Evolutionary conservation across 176 grass and related monocot species (phyloP), one percentile per base, ranked within the genome.

Genomic region (Raddia guianensis): DNA sequence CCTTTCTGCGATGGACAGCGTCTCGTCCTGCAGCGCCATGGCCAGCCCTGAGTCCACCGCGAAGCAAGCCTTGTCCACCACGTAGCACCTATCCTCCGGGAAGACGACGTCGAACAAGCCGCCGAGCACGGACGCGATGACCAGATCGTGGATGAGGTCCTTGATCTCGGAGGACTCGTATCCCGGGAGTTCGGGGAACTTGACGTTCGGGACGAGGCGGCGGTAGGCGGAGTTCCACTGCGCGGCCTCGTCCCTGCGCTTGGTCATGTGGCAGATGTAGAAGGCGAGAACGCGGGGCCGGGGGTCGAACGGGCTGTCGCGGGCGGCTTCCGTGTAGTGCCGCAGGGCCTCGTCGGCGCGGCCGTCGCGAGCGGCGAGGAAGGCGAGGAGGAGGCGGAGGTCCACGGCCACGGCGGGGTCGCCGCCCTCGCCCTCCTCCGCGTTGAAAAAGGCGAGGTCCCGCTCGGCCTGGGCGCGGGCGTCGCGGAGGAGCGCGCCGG

Each of bases 311-410:
- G 72, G 81, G 42, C 51, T 8, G 72, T 75, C 72, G 49, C 81
- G 62, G 51, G 72, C 40, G 42, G 72, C 72, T 50, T 83, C 62
- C 40, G 21, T 61, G 81, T 83, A 84, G 63, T 76, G 21, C 9
- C 16, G 49, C 51, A 84, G 6, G 15, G 72, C 81, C 2, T 75
- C 81, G 62, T 19, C 61, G 40, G 61, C 5, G 19, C 71, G 62
- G 0, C 62, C 62, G 62, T 75, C 72, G 6, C 72, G 72, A 62
- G 63, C 5, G 61, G 72, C 81, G 42, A 83, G 81, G 71, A 83
- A 49, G 5, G 71, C 71, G 20, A 83, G 81, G 49, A 83, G 61
- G 72, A 83, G 81, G 72, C 72, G 81, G 62, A 83, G 81, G 72
- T 83, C 81, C 10, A 42, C 2, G 51, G 81, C 72, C 14, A 37